Evolutionary conservation across 1,139 yeast genomes (phyloP).

Genomic region (Geotrichum restrictum): DNA sequence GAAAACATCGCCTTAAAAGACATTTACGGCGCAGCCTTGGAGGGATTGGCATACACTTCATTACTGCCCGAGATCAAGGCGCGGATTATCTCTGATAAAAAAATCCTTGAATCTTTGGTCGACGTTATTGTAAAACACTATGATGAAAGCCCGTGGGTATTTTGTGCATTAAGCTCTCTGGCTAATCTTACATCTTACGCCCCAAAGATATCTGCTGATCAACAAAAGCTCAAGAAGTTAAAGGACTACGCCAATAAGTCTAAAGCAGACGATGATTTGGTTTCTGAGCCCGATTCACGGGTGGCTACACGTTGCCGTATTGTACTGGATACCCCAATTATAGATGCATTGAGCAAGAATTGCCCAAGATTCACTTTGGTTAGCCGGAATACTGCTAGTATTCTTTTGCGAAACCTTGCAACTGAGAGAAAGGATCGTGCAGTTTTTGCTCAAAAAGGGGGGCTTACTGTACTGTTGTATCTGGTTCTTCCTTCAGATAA

Average conservation of each 20-base stretch:
- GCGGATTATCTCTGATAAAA: slow-evolving; percentile 27
- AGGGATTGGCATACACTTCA: slow-evolving; percentile 41
- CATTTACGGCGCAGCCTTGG: slow-evolving; percentile 34
- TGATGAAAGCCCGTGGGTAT: slow-evolving; percentile 31
- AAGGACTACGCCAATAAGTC: slow-evolving; percentile 36
- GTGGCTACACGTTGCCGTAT: slow-evolving; percentile 30
- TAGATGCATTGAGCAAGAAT: slow-evolving; percentile 31
- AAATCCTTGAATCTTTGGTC: slow-evolving; percentile 26
- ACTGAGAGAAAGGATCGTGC: slow-evolving; percentile 33
- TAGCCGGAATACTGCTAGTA: slow-evolving; percentile 33
- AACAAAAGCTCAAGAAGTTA: slow-evolving; percentile 33
- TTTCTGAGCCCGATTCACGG: slow-evolving; percentile 27
- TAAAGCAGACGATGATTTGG: slow-evolving; percentile 21
- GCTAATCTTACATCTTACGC: slow-evolving; percentile 37
- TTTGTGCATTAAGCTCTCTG: slow-evolving; percentile 36
- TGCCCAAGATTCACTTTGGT: slow-evolving; percentile 32
- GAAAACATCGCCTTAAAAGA: slow-evolving; percentile 17
- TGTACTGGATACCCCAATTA: slow-evolving; percentile 32
- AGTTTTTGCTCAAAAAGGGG: slow-evolving; percentile 39
- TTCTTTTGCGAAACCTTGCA: slow-evolving; percentile 36
- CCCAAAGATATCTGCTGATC: slow-evolving; percentile 35
- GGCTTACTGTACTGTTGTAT: slow-evolving; percentile 36
- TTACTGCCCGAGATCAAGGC: slow-evolving; percentile 33
- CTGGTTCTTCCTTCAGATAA: slow-evolving; percentile 28
- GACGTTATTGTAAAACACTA: slow-evolving; percentile 19